Base-by-base conservation (phyloP, 345 rosid species). In the Euphorbia lathyris region DNA sequence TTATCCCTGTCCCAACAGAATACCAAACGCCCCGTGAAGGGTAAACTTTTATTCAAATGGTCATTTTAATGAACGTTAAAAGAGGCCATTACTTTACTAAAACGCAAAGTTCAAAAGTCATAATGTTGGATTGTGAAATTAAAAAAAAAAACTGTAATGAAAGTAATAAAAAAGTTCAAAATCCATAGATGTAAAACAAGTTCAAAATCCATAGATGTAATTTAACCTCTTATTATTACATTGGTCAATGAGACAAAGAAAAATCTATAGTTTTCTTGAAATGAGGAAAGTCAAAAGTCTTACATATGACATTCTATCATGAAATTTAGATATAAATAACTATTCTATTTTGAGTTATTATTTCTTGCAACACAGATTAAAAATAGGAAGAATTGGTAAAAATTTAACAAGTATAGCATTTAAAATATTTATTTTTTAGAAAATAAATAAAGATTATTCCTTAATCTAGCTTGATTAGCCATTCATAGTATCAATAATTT, bases 381-480 rank as follows among this genome's bases (percentile, higher is more conserved):
- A 63, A 45, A 64, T 64, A 64, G 55, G 22, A 64, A 45, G 36
- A 45, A 64, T 12, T 43, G 38, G 55, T 26, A 64, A 43, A 45
- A 63, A 1, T 20, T 43, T 32, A 59, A 17, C 36, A 40, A 38
- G 14, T 40, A 8, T 6, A 2, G 27, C 42, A 27, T 11, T 58
- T 27, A 0, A 7, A 10, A 29, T 20, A 1, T 58, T 58, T 12
- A 34, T 30, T 29, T 14, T 27, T 16, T 40, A 45, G 1, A 45
- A 45, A 45, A 45, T 0, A 40, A 40, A 40, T 4, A 40, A 40
- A 40, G 6, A 40, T 4, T 40, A 40, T 26, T 56, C 2, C 2
- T 50, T 19, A 20, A 0, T 53, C 2, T 8, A 53, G 29, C 38
- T 62, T 22, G 17, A 32, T 9, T 9, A n/a, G 27, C 50, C 34